phyloP scores from a whole-genome alignment of 2,329 filamentous ascomycete genomes.

The Hymenoscyphus linearis region DNA sequence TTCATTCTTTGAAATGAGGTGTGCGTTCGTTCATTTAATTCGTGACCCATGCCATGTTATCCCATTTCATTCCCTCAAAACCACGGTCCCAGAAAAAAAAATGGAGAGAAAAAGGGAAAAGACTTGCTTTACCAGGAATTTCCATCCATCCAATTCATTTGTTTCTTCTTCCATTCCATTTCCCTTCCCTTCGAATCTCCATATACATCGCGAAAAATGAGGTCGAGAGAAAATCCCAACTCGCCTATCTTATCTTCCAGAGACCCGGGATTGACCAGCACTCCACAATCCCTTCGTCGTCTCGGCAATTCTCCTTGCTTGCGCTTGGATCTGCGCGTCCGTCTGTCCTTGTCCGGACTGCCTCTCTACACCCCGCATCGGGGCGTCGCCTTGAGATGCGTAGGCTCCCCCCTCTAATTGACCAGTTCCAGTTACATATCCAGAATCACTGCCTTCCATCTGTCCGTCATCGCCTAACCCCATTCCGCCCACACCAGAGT shows the following conservation, averaged over 20 bases:
- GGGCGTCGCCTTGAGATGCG: constrained; percentile 11
- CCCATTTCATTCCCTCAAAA: too few relatives aligned
- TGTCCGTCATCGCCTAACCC: constrained; percentile 14
- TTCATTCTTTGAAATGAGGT: too few relatives aligned
- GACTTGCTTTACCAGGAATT: too few relatives aligned
- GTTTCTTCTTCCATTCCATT: too few relatives aligned
- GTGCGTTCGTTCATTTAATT: too few relatives aligned
- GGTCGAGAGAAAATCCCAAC: too few relatives aligned
- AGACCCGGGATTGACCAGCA: constrained; percentile 22
- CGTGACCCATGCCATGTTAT: too few relatives aligned
- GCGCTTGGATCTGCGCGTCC: constrained; percentile 31
- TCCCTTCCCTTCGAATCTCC: too few relatives aligned
- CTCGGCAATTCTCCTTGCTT: constrained; percentile 53
- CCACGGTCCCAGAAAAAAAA: too few relatives aligned
- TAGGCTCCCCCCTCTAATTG: constrained; percentile 10
- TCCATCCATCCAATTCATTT: too few relatives aligned
- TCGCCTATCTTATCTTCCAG: constrained; percentile 12
- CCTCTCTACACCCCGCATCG: constrained; percentile 27
- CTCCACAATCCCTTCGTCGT: constrained; percentile 59
- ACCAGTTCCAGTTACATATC: constrained; percentile 18
- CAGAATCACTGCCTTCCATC: constrained; percentile 27
- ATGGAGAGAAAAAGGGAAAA: too few relatives aligned
- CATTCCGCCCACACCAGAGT: constrained; percentile 38
- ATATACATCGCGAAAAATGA: too few relatives aligned
- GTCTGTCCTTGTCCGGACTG: constrained; percentile 31